Evolutionary conservation across 192 early-diverging fungal species (phyloP), one percentile per base, ranked within the genome.

Genomic region (Mortierella alpina): DNA sequence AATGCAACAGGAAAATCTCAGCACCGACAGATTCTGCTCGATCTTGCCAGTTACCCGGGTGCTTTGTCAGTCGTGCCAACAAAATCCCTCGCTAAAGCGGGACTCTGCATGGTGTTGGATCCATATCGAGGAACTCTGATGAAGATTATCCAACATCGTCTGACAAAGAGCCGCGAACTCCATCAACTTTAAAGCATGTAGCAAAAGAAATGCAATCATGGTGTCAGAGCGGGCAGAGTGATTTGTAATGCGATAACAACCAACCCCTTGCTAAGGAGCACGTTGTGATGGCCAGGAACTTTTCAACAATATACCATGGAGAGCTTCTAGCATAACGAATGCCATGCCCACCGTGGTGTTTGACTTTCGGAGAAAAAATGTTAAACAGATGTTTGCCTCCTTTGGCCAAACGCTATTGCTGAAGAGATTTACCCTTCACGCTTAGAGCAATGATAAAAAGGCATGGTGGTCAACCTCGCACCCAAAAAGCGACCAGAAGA

Each of bases 381-480:
- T 64, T 40, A 23, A 64, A 64, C 52, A 31, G 63, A n/a, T n/a
- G n/a, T 64, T 58, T 68, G 42, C 22, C 66, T 68, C 53, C 11
- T 58, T 48, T 55, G 6, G 46, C 57, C 66, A 68, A 68, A 68
- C 55, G 66, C 66, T 68, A n/a, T 31, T 68, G 66, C 45, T 58
- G 66, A 68, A 59, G 66, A 68, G 55, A 58, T 50, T 68, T 59
- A 59, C 52, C 66, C 66, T 59, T 68, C 56, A 68, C 66, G 66
- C 66, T 59, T 15, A 58, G 57, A 31, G 55, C 66, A 68, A 57
- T 68, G 66, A 68, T 59, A n/a, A 68, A 68, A 68, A 58, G 66
- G 66, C 46, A 68, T 68, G 66, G 66, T 57, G 56, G 66, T 68
- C 66, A 68, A 59, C 66, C 55, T 58, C 66, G 66, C 45, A 68